Conservation (phyloP, 495 filamentous ascomycete genomes). For the Lophium mytilinum region DNA sequence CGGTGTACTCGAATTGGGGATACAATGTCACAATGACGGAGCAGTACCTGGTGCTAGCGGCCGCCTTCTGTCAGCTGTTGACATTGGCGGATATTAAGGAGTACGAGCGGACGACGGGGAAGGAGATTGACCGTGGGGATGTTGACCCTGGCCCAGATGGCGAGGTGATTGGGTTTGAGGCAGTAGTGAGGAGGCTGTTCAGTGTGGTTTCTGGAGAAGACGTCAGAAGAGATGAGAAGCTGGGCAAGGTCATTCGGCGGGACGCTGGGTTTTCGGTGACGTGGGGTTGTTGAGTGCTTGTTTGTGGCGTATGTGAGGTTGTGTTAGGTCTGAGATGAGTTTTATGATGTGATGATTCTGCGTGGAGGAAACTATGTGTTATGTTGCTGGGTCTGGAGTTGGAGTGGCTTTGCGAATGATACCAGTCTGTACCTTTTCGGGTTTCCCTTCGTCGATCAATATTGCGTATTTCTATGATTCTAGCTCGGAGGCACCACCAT, state of each 20-base stretch:
- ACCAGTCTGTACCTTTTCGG: no score
- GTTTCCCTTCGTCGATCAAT: no score
- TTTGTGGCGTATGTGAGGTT: no score
- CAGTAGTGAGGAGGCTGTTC: slow-evolving; percentile 19
- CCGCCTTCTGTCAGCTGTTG: slow-evolving; percentile 22
- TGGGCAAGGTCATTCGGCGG: slow-evolving; percentile 5
- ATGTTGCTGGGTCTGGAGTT: no score
- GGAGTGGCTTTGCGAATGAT: no score
- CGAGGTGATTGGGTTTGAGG: slow-evolving; percentile 7
- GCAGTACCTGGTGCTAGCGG: slow-evolving; percentile 16
- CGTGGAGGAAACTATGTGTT: no score
- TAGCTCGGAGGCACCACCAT: no score
- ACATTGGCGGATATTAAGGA: slow-evolving; percentile 14
- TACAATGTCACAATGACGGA: slow-evolving; percentile 16
- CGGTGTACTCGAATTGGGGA: slow-evolving; percentile 19
- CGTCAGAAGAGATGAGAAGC: slow-evolving; percentile 24
- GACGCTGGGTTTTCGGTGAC: slow-evolving; percentile 9
- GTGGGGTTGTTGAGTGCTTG: background rate
- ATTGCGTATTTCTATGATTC: no score
- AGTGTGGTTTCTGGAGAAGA: slow-evolving; percentile 21
- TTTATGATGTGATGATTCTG: no score
- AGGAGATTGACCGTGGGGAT: slow-evolving; percentile 13
- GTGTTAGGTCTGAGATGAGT: no score
- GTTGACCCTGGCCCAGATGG: slow-evolving; percentile 3
- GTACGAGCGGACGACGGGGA: slow-evolving; percentile 15